Percentiles rank a stretch among this genome's conserved stretches.
These are phyloP conservation scores for Argentina anserina DNA, from an alignment of 306 rosid species.

Conservation along the genomic window DNA sequence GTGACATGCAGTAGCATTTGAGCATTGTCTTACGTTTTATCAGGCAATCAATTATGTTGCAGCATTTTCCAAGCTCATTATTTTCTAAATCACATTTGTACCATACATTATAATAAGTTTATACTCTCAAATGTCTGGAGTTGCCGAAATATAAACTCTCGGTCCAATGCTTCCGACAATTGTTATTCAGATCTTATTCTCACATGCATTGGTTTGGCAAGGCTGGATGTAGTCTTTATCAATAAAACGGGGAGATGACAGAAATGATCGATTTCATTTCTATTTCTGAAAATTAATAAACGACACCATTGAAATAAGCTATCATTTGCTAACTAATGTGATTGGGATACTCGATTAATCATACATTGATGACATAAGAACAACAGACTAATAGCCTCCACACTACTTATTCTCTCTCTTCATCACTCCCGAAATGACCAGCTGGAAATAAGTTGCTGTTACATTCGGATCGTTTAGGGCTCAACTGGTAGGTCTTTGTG, in stretches of 20 bases:
- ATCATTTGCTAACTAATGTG: not conserved
- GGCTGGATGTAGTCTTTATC: not conserved
- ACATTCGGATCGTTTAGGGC: slow-evolving; percentile 13
- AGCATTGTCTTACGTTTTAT: not conserved
- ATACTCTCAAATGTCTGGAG: not conserved
- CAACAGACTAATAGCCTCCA: not conserved
- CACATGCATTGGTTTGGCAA: not conserved
- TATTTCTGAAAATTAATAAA: no score
- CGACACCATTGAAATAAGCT: not conserved
- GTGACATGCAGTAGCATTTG: not conserved
- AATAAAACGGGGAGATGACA: not conserved
- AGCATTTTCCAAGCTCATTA: not conserved
- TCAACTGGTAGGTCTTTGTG: slow-evolving; percentile 66
- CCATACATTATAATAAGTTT: not conserved
- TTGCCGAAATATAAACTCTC: not conserved
- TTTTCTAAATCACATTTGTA: not conserved
- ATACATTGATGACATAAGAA: not conserved
- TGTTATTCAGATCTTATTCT: not conserved
- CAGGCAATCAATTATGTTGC: not conserved
- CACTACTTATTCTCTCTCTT: not conserved
- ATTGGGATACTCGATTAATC: not conserved
- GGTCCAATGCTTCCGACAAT: not conserved
- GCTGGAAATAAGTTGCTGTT: slow-evolving; percentile 7
- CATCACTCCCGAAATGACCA: not conserved
- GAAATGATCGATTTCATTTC: no score